phyloP scores from a whole-genome alignment of 2,329 filamentous ascomycete species.

The Alternaria atra region DNA sequence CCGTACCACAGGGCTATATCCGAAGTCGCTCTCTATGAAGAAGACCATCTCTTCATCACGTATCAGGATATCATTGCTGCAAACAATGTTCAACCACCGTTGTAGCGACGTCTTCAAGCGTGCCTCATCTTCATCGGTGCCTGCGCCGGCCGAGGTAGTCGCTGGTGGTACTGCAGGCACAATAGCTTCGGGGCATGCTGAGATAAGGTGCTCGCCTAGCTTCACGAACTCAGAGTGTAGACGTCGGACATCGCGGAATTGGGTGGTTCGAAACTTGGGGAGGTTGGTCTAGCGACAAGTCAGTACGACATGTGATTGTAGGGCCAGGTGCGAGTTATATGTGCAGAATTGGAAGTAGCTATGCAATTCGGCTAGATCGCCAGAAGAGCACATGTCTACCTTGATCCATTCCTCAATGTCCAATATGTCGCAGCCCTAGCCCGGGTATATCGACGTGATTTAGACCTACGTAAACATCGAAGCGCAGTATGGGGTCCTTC shows the following conservation, averaged over 20 bases:
- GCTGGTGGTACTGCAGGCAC: conserved; percentile 95
- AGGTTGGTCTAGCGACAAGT: conserved; percentile 80
- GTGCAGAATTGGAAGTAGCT: background rate
- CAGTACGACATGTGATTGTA: conserved; percentile 10
- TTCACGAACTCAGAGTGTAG: conserved; percentile 96
- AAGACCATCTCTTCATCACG: conserved; percentile 96
- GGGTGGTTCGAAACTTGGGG: conserved; percentile 96
- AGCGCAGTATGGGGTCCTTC: conserved; percentile 93
- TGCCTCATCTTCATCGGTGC: conserved; percentile 93
- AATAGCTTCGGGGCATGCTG: conserved; percentile 94
- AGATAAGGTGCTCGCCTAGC: conserved; percentile 94
- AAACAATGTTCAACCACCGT: conserved; percentile 93
- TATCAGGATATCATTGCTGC: conserved; percentile 90
- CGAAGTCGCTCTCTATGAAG: conserved; percentile 99
- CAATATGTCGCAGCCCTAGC: conserved; percentile 1
- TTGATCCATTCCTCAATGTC: conserved; percentile 10
- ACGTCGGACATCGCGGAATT: conserved; percentile 96
- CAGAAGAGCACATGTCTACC: conserved; percentile 7
- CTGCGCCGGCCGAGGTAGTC: conserved; percentile 91
- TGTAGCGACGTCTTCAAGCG: conserved; percentile 91
- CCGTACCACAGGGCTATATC: conserved; percentile 93
- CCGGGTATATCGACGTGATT: background rate
- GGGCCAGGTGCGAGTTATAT: background rate
- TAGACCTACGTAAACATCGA: conserved; percentile 88
- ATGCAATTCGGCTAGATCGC: background rate